phyloP scores from a whole-genome alignment of 2,329 filamentous ascomycete species.

The Aspergillus transmontanensis region DNA sequence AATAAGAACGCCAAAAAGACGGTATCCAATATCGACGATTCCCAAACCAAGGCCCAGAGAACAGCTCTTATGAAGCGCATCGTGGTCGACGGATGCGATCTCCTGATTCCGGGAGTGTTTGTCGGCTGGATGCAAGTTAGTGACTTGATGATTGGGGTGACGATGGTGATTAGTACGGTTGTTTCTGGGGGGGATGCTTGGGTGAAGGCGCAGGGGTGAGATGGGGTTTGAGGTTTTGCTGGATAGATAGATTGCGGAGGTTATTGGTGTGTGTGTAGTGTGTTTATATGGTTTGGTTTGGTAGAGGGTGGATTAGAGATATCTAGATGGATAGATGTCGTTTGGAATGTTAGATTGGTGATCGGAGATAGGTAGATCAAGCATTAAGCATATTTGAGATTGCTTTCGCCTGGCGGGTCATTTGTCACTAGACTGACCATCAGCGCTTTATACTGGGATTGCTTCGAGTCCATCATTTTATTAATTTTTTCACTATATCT shows the following conservation, averaged over 20 bases:
- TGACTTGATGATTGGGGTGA: constrained; percentile 56
- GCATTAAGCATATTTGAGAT: background rate
- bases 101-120: constrained; percentile 62
- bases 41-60: background rate
- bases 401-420: background rate
- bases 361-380: background rate
- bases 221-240: background rate
- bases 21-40: constrained; percentile 26
- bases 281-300: background rate
- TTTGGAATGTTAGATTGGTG: no score
- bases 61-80: constrained; percentile 50
- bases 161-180: constrained; percentile 64
- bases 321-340: no score
- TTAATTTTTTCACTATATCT: no score
- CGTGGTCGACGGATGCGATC: constrained; percentile 62
- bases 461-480: no score
- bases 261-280: background rate
- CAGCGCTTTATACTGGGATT: no score
- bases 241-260: background rate
- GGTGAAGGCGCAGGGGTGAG: constrained; percentile 33
- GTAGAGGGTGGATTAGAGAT: background rate
- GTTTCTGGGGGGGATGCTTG: constrained; percentile 65
- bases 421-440: no score
- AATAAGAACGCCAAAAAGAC: constrained; percentile 24
- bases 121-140: constrained; percentile 63